A percentile compares a stretch with the other conserved stretches of the same genome.
Evolutionary conservation across 2,329 filamentous ascomycete genomes (phyloP).

Genomic region (Nannizziopsis barbatae): DNA sequence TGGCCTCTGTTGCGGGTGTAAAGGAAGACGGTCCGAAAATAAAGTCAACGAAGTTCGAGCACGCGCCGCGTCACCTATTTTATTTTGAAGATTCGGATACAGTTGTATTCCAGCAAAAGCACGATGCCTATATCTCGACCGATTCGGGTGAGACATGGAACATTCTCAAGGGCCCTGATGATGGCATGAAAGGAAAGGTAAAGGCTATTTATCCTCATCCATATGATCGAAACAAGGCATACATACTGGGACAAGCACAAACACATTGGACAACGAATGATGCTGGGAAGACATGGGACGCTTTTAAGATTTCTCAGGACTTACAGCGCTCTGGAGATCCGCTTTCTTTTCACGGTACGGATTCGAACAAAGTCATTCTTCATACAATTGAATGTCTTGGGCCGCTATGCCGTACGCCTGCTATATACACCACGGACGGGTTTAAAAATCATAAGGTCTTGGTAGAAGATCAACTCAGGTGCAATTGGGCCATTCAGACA

Average conservation of each 20-base stretch:
- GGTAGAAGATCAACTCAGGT: conserved; percentile 58
- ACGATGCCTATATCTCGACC: conserved; percentile 62
- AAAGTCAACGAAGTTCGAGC: conserved; percentile 53
- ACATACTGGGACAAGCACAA: conserved; percentile 58
- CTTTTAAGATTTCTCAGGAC: conserved; percentile 53
- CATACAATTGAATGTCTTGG: conserved; percentile 55
- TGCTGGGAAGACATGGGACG: conserved; percentile 66
- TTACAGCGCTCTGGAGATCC: conserved; percentile 37
- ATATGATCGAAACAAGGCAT: conserved; percentile 66
- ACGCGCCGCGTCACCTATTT: conserved; percentile 57
- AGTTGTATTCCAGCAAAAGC: conserved; percentile 62
- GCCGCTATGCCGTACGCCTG: conserved; percentile 51
- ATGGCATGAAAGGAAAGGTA: conserved; percentile 39
- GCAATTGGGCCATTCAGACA: conserved; percentile 76
- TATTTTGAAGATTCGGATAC: conserved; percentile 88
- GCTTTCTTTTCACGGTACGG: conserved; percentile 69
- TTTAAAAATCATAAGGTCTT: conserved; percentile 61
- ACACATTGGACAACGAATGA: conserved; percentile 77
- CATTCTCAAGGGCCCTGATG: conserved; percentile 50
- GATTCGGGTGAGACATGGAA: conserved; percentile 74
- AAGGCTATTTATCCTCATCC: conserved; percentile 62
- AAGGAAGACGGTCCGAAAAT: conserved; percentile 58
- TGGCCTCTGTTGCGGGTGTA: conserved; percentile 35
- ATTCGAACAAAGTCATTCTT: conserved; percentile 77
- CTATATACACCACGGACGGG: conserved; percentile 71